phyloP scores from a whole-genome alignment of 768 basidiomycete genomes.

The Hygrocybe coccinea region DNA sequence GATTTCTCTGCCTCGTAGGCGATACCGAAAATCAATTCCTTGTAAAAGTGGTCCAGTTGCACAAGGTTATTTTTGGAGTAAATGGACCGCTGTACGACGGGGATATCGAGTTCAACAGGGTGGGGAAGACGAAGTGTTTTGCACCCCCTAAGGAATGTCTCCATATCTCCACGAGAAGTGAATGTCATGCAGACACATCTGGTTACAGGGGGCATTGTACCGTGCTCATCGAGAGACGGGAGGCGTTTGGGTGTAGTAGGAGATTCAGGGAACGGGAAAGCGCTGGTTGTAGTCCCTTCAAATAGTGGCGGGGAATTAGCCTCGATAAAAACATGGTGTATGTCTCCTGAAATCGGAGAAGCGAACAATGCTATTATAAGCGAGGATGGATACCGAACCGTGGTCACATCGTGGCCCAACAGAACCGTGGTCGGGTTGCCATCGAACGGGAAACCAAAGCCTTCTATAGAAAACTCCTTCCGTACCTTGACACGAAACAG shows the following conservation, averaged over 20 bases:
- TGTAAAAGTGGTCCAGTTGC: conserved; percentile 22
- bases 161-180: conserved; percentile 17
- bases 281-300: conserved; percentile 9
- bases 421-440: too few species aligned
- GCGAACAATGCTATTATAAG: too few species aligned
- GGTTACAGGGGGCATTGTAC: background rate
- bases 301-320: background rate
- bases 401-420: too few species aligned
- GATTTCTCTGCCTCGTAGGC: conserved; percentile 39
- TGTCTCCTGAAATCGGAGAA: too few species aligned
- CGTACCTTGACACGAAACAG: too few species aligned
- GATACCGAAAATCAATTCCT: conserved; percentile 27
- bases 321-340: background rate
- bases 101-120: conserved; percentile 9
- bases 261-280: conserved; percentile 14
- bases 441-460: too few species aligned
- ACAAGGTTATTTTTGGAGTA: conserved; percentile 5
- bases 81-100: conserved; percentile 16
- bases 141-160: conserved; percentile 25
- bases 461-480: background rate
- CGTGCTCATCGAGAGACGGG: conserved; percentile 6
- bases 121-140: background rate
- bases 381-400: too few species aligned
- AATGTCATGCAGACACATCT: conserved; percentile 29
- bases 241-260: too few species aligned